Conservation (phyloP, 1,284 basidiomycete genomes). For the Irpex sp. region DNA sequence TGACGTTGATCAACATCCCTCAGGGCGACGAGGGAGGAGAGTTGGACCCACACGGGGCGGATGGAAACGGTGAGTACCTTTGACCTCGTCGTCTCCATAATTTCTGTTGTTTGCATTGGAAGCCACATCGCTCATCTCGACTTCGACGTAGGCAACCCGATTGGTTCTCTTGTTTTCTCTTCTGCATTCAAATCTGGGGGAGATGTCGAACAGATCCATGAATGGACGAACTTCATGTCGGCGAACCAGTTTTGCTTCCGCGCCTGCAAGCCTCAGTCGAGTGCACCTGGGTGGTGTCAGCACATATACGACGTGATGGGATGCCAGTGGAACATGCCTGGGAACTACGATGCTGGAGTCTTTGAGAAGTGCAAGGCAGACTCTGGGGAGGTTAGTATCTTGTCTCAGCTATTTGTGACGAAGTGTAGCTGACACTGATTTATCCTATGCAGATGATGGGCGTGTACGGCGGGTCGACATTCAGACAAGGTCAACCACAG, state of each 20-base stretch:
- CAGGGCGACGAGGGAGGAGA: constrained; percentile 58
- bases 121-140: too few relatives aligned
- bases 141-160: constrained; percentile 48
- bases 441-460: constrained; percentile 52
- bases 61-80: constrained; percentile 43
- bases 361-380: constrained; percentile 60
- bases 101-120: too few relatives aligned
- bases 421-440: neutral
- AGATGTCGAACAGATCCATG: constrained; percentile 49
- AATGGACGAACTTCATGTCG: constrained; percentile 71
- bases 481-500: constrained; percentile 55
- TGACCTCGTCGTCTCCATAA: too few relatives aligned
- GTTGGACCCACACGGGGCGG: constrained; percentile 59
- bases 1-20: constrained; percentile 65
- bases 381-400: constrained; percentile 39
- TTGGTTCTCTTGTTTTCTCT: constrained; percentile 71
- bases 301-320: constrained; percentile 68
- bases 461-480: constrained; percentile 64
- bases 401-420: constrained; percentile 3
- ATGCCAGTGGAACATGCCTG: constrained; percentile 72
- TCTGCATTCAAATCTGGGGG: constrained; percentile 49
- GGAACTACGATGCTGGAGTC: constrained; percentile 50
- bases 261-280: constrained; percentile 60
- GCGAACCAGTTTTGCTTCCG: constrained; percentile 68
- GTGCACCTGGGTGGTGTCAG: constrained; percentile 59